Percentiles rank a stretch among this genome's conserved stretches.
Conservation (phyloP, 1,284 basidiomycete genomes). For the Trichosporon inkin region DNA sequence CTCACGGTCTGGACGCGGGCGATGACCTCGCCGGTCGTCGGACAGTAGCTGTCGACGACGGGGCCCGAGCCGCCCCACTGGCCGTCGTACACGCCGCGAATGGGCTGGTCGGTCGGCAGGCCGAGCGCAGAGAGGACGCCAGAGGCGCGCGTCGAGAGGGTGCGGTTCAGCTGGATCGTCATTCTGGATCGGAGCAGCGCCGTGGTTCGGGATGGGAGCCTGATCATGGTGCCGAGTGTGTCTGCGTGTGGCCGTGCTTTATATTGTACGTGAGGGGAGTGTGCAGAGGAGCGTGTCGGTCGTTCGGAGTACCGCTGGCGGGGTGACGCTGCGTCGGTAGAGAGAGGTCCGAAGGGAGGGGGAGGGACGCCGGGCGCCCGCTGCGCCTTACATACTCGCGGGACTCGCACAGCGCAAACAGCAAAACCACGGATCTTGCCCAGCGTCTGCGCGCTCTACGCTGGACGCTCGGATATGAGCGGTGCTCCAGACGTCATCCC, state of each 20-base stretch:
- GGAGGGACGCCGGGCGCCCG: too few relatives aligned
- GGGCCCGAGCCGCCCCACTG: constrained; percentile 41
- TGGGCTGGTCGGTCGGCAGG: constrained; percentile 26
- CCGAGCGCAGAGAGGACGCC: constrained; percentile 37
- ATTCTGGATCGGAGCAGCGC: background rate
- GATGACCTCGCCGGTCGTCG: constrained; percentile 44
- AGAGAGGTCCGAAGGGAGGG: too few relatives aligned
- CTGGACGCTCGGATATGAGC: background rate
- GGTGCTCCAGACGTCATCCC: background rate
- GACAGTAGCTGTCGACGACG: constrained; percentile 37
- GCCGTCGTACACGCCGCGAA: constrained; percentile 45
- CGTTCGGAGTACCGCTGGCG: too few relatives aligned
- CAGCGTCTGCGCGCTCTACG: too few relatives aligned
- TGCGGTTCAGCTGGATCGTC: constrained; percentile 14
- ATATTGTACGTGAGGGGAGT: background rate
- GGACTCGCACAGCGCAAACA: too few relatives aligned
- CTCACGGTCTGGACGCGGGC: constrained; percentile 37
- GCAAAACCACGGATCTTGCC: constrained; percentile 5
- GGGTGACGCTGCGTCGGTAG: too few relatives aligned
- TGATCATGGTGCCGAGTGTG: background rate
- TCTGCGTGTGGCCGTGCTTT: background rate
- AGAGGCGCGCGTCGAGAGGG: constrained; percentile 36
- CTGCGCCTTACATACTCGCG: too few relatives aligned
- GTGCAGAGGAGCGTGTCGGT: too few relatives aligned
- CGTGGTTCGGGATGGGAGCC: background rate